Base-by-base conservation (phyloP, 2,329 filamentous ascomycete genomes). In the Triangularia verruculosa region DNA sequence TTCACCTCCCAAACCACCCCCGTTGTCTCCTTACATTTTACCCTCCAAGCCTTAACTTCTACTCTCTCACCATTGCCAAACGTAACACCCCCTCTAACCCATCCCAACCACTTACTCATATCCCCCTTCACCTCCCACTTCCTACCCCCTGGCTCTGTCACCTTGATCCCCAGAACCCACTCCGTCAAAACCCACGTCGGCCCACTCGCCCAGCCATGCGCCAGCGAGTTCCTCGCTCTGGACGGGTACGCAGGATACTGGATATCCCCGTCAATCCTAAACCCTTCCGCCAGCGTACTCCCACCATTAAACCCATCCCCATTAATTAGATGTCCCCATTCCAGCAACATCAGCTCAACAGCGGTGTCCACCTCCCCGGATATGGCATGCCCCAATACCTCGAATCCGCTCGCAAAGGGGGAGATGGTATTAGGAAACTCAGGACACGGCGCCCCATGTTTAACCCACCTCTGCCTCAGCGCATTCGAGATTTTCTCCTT, bases 231-330 rank as follows among this genome's bases (percentile, higher is more conserved):
- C 27, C 74, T 68, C 20, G 71, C 71, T 9, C 70, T 61, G 8
- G 66, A 69, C 15, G 66, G 66, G 61, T 77, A 76, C 1, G 73
- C 72, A 3, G 73, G 73, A 65, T 76, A 76, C 59, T 74, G 70
- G 34, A 73, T 62, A 63, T 73, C 59, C 34, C 77, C 78, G 64
- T 78, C 74, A 6, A 74, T 71, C 8, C 72, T 68, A 64, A 78
- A 79, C 2, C 78, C 78, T 66, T 80, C 78, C 17, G 77, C 74
- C 24, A 79, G 75, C 3, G 78, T 79, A 30, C 70, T 74, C 39
- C 39, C 39, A 65, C 78, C 76, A n/a, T 78, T 80, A 67, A 79
- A 77, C 12, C 76, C 75, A 1, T 72, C 71, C 7, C 76, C 74
- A 25, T 74, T 68, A 3, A 75, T 67, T 47, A 75, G 65, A 61